These are phyloP conservation scores for Leishmania braziliensis DNA, from an alignment of 208 protist species.

Conservation along the genomic window DNA sequence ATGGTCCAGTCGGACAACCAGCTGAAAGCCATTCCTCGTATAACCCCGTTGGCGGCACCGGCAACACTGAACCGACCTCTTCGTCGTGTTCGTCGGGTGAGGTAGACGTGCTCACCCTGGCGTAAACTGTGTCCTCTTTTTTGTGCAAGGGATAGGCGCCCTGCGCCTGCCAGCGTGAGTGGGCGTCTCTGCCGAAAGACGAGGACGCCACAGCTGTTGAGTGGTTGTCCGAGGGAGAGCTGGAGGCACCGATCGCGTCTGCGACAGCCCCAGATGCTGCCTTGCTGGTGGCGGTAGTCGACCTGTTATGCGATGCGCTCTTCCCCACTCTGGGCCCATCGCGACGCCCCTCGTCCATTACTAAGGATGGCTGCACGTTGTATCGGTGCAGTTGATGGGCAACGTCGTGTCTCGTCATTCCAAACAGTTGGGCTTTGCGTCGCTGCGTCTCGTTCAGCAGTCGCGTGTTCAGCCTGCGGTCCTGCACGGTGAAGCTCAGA, in stretches of 20 bases:
- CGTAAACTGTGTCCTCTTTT: neutral
- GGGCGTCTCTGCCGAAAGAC: constrained; percentile 5
- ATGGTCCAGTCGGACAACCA: constrained; percentile 55
- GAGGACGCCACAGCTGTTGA: neutral
- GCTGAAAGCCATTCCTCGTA: constrained; percentile 62
- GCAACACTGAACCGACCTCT: constrained; percentile 16
- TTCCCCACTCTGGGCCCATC: neutral
- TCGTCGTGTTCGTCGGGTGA: neutral
- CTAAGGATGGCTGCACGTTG: constrained; percentile 17
- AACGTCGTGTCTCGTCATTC: constrained; percentile 51
- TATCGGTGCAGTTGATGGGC: constrained; percentile 48
- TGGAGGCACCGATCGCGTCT: neutral
- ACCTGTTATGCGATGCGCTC: neutral
- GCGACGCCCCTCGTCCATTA: constrained; percentile 41
- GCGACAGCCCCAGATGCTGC: neutral
- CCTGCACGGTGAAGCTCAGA: constrained; percentile 64
- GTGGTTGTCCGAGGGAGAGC: neutral
- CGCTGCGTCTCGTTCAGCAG: constrained; percentile 53
- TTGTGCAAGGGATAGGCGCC: constrained; percentile 9
- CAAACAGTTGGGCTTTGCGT: constrained; percentile 57
- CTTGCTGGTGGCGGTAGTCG: neutral
- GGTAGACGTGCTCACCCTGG: neutral
- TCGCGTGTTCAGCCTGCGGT: constrained; percentile 62
- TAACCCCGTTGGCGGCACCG: constrained; percentile 17
- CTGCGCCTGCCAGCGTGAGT: constrained; percentile 24